These are phyloP conservation scores for Botrytis tulipae DNA, from an alignment of 2,329 filamentous ascomycete genomes.

Conservation along the genomic window DNA sequence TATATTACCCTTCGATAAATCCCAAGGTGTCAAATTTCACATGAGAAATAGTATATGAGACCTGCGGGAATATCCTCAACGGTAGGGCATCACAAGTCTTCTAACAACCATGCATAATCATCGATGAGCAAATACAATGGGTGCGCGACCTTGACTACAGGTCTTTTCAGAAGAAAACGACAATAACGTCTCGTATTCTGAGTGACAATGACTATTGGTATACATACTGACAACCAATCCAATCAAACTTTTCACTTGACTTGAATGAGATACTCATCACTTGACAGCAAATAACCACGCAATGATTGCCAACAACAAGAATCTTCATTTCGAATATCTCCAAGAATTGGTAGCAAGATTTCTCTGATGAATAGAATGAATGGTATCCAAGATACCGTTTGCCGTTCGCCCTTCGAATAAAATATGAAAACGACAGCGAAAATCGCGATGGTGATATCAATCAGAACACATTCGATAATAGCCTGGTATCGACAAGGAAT, in stretches of 20 bases:
- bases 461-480: neutral
- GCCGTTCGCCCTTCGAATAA: neutral
- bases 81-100: neutral
- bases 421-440: neutral
- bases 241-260: neutral
- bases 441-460: neutral
- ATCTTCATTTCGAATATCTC: neutral
- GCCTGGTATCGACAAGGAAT: neutral
- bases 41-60: neutral
- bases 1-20: neutral
- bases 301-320: neutral
- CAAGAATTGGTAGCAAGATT: neutral
- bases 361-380: too few relatives aligned
- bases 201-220: too few relatives aligned
- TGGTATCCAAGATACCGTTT: neutral
- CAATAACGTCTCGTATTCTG: neutral
- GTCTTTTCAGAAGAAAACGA: neutral
- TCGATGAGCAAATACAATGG: neutral
- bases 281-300: neutral
- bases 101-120: neutral
- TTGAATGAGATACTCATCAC: neutral
- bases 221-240: neutral
- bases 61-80: neutral
- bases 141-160: neutral
- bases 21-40: neutral